phyloP scores from a whole-genome alignment of 495 filamentous ascomycete genomes.

The Trichocladium antarcticum region DNA sequence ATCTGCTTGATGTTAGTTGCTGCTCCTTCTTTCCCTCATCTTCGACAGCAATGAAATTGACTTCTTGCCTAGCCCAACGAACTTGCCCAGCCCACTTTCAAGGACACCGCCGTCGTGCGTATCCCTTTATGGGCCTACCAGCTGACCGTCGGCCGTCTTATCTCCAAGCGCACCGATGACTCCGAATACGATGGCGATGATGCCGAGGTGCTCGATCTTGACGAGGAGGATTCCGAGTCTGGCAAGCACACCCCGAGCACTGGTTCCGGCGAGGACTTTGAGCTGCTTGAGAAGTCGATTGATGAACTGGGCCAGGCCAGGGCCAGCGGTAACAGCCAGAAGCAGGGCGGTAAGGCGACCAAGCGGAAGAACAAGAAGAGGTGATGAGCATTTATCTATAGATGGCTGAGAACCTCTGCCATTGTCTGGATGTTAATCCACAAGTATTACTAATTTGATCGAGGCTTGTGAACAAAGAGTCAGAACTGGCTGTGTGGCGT shows the following conservation, averaged over 20 bases:
- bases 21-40: not conserved
- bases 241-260: conserved; percentile 35
- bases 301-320: conserved; percentile 34
- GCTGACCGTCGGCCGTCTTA: conserved; percentile 45
- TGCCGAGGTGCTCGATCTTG: conserved; percentile 23
- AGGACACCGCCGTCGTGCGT: conserved; percentile 57
- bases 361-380: conserved; percentile 42
- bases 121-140: conserved; percentile 56
- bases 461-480: not conserved
- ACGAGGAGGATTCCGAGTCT: conserved; percentile 28
- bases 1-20: conserved; percentile 62
- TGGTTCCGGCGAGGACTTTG: conserved; percentile 45
- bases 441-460: not conserved
- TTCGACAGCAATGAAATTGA: not conserved
- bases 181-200: conserved; percentile 28
- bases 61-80: conserved; percentile 42
- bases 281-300: conserved; percentile 43
- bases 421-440: not conserved
- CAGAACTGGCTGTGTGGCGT: not conserved
- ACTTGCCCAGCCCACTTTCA: conserved; percentile 51
- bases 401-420: not conserved
- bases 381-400: conserved; percentile 5
- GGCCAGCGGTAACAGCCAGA: conserved; percentile 29
- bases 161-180: conserved; percentile 30
- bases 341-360: conserved; percentile 31